A percentile compares a stretch with the other conserved stretches of the same genome.
Conservation (phyloP, 163 green algal species). For the Coccomyxa subellipsoidea region DNA sequence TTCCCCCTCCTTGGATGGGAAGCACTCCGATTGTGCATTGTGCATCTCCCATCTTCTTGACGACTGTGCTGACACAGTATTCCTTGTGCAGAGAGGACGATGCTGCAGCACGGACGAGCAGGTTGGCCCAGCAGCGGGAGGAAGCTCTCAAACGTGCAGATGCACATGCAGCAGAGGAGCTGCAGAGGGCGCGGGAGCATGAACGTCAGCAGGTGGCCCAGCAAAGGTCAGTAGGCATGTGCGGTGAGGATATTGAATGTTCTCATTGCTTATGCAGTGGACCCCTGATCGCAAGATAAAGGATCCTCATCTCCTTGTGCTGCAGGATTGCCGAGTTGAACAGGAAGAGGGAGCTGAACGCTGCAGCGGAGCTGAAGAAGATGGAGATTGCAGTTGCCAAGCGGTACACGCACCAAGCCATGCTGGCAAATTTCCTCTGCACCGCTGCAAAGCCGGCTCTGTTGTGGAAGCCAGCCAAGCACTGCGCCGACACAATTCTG, state of each 20-base stretch:
- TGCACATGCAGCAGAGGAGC: slow-evolving; percentile 39
- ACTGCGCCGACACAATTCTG: slow-evolving; percentile 21
- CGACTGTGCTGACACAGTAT: background rate
- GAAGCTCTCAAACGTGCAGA: slow-evolving; percentile 39
- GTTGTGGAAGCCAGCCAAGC: slow-evolving; percentile 39
- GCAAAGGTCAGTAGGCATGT: slow-evolving; percentile 15
- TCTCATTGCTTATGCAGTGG: too few relatives aligned
- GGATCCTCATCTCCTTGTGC: too few relatives aligned
- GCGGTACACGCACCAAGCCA: slow-evolving; percentile 23
- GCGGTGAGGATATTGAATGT: too few relatives aligned
- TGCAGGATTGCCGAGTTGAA: slow-evolving; percentile 38
- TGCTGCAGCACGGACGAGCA: slow-evolving; percentile 31
- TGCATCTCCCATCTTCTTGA: too few relatives aligned
- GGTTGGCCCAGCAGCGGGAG: slow-evolving; percentile 32
- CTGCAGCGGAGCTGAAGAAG: slow-evolving; percentile 46
- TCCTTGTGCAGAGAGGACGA: slow-evolving; percentile 47
- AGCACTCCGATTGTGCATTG: too few relatives aligned
- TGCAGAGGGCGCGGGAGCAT: slow-evolving; percentile 20
- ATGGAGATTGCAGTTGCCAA: slow-evolving; percentile 44
- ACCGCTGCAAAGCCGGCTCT: slow-evolving; percentile 22
- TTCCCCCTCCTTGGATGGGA: too few relatives aligned
- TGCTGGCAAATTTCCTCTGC: slow-evolving; percentile 38
- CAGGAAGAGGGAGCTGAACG: slow-evolving; percentile 36
- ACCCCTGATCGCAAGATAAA: too few relatives aligned
- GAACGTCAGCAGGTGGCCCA: slow-evolving; percentile 21